Percentiles rank a stretch among this genome's conserved stretches.
Conservation (phyloP, 2,329 filamentous ascomycete species). For the Epichloe sibirici region DNA sequence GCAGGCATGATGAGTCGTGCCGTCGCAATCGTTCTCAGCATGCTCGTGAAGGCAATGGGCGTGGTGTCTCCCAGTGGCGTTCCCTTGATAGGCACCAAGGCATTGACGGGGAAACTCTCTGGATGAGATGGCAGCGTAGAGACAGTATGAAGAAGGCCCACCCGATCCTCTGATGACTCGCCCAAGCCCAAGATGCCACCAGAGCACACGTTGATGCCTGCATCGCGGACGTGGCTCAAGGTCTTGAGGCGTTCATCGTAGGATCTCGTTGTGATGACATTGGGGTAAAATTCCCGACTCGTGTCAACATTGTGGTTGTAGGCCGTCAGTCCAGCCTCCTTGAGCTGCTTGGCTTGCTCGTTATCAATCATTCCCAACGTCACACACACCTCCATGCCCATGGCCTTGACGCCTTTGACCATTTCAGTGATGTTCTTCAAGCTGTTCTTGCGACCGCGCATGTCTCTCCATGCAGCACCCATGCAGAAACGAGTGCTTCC, state of each 20-base stretch:
- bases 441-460: slow-evolving; percentile 77
- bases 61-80: slow-evolving; percentile 69
- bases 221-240: slow-evolving; percentile 66
- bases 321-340: slow-evolving; percentile 72
- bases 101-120: slow-evolving; percentile 85
- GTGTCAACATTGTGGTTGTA: slow-evolving; percentile 96
- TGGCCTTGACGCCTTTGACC: slow-evolving; percentile 64
- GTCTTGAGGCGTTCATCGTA: slow-evolving; percentile 83
- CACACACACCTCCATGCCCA: slow-evolving; percentile 90
- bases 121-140: slow-evolving; percentile 71
- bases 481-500: slow-evolving; percentile 90
- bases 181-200: slow-evolving; percentile 81
- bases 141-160: slow-evolving; percentile 74
- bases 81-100: slow-evolving; percentile 80
- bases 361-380: slow-evolving; percentile 86
- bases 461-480: slow-evolving; percentile 89
- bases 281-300: slow-evolving; percentile 77
- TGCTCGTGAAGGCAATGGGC: slow-evolving; percentile 62
- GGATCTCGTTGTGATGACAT: slow-evolving; percentile 69
- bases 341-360: slow-evolving; percentile 68
- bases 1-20: slow-evolving; percentile 72
- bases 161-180: slow-evolving; percentile 64
- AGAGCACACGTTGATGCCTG: slow-evolving; percentile 81
- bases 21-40: slow-evolving; percentile 73
- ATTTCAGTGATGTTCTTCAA: slow-evolving; percentile 77